These are phyloP conservation scores for Barbarea vulgaris DNA, from an alignment of 345 rosid species.

Conservation along the genomic window DNA sequence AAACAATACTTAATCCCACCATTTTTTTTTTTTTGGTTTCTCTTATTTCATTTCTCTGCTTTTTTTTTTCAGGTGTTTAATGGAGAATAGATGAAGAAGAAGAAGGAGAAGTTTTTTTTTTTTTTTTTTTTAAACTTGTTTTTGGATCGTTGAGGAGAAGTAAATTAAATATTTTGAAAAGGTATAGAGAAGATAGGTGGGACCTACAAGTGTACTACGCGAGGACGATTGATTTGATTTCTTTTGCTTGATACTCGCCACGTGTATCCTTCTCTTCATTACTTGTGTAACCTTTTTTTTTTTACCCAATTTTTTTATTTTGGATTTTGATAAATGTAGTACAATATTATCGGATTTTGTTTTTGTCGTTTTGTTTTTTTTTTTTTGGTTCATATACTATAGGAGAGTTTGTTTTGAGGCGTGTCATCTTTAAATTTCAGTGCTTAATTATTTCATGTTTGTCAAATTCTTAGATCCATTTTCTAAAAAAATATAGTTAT, in stretches of 20 bases:
- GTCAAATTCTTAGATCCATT: neutral
- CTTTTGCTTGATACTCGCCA: constrained; percentile 57
- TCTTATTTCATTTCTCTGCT: constrained; percentile 21
- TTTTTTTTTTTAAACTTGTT: no score
- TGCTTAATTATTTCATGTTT: neutral
- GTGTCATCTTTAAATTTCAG: neutral
- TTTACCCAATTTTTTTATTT: constrained; percentile 25
- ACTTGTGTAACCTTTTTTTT: constrained; percentile 1
- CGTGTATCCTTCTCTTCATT: constrained; percentile 43
- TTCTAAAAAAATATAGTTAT: no score
- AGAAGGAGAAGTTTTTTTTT: constrained; percentile 13
- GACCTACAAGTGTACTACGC: constrained; percentile 40
- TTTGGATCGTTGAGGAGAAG: neutral
- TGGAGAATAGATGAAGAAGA: constrained; percentile 16
- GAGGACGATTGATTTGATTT: constrained; percentile 76
- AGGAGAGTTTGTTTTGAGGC: neutral
- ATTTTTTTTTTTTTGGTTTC: constrained; percentile 40
- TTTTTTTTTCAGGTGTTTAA: constrained; percentile 15
- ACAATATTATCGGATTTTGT: constrained; percentile 6
- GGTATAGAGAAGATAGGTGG: constrained; percentile 31
- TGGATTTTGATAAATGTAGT: neutral
- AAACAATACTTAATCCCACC: constrained; percentile 83
- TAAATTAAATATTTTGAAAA: constrained; percentile 15
- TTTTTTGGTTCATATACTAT: neutral
- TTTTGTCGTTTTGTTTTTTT: constrained; percentile 11